Evolutionary conservation across 345 rosid species (phyloP).

Genomic region (Mercurialis annua): DNA sequence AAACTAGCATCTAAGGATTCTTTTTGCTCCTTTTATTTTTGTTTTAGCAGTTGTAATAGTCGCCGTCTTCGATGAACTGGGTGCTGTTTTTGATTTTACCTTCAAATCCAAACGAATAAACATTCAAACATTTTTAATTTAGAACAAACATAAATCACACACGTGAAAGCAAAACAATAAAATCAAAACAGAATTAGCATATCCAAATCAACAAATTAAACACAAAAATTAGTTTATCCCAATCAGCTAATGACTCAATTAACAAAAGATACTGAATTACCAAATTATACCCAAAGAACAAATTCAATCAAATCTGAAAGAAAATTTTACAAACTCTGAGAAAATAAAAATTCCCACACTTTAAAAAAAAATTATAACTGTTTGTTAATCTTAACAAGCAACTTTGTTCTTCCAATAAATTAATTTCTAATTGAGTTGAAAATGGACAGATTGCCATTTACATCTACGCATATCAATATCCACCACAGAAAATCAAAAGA

Average conservation of each 20-base stretch:
- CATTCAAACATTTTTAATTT: background rate
- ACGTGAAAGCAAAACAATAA: slow-evolving; percentile 5
- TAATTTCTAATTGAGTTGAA: too few species aligned
- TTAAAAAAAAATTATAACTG: too few species aligned
- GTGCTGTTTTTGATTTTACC: slow-evolving; percentile 49
- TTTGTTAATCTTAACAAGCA: too few species aligned
- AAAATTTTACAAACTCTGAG: slow-evolving; percentile 11
- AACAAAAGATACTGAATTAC: background rate
- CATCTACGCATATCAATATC: too few species aligned
- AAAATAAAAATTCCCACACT: too few species aligned
- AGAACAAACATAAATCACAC: slow-evolving; percentile 16
- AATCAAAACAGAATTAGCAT: background rate
- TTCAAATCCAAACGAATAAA: slow-evolving; percentile 35
- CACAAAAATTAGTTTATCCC: background rate
- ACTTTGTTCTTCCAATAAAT: too few species aligned
- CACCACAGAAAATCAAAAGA: too few species aligned
- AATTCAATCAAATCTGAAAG: slow-evolving; percentile 4
- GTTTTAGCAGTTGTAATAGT: slow-evolving; percentile 35
- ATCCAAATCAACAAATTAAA: slow-evolving; percentile 12
- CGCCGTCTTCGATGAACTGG: slow-evolving; percentile 49
- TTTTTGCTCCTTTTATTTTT: slow-evolving; percentile 75
- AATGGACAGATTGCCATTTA: too few species aligned
- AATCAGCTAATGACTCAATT: slow-evolving; percentile 11
- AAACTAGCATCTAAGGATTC: too few species aligned
- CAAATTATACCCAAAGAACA: slow-evolving; percentile 15